Evolutionary conservation across 108 stramenopile species (phyloP), one percentile per base, ranked within the genome.

Genomic region (Bacterosira constricta): DNA sequence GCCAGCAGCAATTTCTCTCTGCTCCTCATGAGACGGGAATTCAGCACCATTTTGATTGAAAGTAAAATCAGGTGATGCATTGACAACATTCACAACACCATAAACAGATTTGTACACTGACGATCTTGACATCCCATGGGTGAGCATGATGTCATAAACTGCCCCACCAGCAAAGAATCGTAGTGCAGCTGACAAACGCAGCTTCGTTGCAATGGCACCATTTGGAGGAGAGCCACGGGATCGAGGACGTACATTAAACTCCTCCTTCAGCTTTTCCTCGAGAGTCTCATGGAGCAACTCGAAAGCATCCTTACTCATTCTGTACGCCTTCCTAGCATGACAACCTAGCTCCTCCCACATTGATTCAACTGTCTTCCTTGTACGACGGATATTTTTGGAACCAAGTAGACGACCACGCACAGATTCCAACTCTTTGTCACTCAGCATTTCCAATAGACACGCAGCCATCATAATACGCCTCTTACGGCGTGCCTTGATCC

Each of bases 111-210:
- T 32, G 32, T 64, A 64, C 13, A 64, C 10, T n/a, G 44, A 39
- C 13, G 9, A 6, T 3, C 41, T 32, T 12, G 31, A 7, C 3
- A 64, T 6, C 6, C 44, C 44, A 47, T 64, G 63, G 29, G 44
- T 46, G 5, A 34, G 7, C 3, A 36, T 6, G 44, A 74, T 45
- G 32, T 74, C 73, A 55, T 74, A 56, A 1, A 36, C 10, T 11
- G 52, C 4, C 12, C 39, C 73, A 3, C 73, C 73, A 31, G 52
- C 50, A 30, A 65, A 74, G 27, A 51, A 74, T 15, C 64, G 63
- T 41, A 74, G 13, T 9, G 73, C 63, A 15, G 23, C 25, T 32
- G 52, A 11, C 17, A n/a, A n/a, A n/a, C n/a, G n/a, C n/a, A n/a
- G n/a, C n/a, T n/a, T n/a, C n/a, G n/a, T n/a, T n/a, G n/a, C n/a